Conservation (phyloP, 2,329 filamentous ascomycete genomes). For the Zopfia rhizophila region DNA sequence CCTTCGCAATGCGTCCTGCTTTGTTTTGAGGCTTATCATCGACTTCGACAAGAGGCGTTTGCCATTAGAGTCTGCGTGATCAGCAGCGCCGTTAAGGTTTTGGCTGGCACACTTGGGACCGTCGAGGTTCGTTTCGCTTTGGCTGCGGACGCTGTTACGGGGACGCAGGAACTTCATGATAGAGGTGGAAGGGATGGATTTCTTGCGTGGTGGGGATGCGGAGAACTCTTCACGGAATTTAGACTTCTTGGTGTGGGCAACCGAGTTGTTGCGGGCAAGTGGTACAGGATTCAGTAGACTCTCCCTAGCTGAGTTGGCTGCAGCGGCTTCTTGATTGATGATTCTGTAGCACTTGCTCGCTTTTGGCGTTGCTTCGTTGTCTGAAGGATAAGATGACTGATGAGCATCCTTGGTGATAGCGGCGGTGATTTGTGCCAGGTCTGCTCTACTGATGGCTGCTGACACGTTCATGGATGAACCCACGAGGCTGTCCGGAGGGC, state of each 20-base stretch:
- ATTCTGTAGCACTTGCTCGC: conserved; percentile 22
- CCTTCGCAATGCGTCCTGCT: conserved; percentile 37
- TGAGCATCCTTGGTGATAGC: conserved; percentile 19
- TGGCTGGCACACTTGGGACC: conserved; percentile 23
- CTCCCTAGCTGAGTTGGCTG: conserved; percentile 4
- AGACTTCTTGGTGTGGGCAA: conserved; percentile 43
- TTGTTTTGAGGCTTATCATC: conserved; percentile 39
- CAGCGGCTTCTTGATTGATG: conserved; percentile 16
- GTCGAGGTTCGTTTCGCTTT: conserved; percentile 43
- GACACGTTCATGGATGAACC: conserved; percentile 35
- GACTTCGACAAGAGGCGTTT: conserved; percentile 44
- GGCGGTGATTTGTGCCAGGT: conserved; percentile 19
- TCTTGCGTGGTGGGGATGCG: conserved; percentile 41
- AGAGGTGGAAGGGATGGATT: conserved; percentile 32
- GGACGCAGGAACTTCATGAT: conserved; percentile 44
- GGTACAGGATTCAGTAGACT: conserved; percentile 15
- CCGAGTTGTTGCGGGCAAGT: conserved; percentile 37
- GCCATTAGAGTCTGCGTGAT: conserved; percentile 16
- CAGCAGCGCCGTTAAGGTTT: conserved; percentile 30
- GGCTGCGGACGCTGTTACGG: conserved; percentile 38
- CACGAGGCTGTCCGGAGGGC: conserved; percentile 44
- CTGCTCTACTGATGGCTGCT: conserved; percentile 13
- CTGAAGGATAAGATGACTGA: conserved; percentile 36
- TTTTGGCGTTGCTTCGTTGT: conserved; percentile 37
- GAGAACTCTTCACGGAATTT: conserved; percentile 51